Percentiles rank a stretch among this genome's conserved stretches.
phyloP scores from a whole-genome alignment of 2,329 filamentous ascomycete genomes.

The Lecanoromycetidae sp. region DNA sequence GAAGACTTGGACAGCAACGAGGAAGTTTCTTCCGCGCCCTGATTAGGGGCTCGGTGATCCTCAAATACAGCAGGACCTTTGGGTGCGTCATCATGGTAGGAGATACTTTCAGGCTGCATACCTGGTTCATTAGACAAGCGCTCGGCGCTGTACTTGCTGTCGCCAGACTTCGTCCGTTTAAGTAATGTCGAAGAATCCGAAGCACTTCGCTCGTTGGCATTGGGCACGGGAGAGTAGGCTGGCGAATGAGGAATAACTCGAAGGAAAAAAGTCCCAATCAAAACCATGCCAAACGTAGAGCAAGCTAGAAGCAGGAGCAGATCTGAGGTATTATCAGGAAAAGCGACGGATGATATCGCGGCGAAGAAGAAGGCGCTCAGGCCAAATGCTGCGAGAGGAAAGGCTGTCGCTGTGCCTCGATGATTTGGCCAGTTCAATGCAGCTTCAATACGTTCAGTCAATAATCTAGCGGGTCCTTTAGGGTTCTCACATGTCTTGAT shows the following conservation, averaged over 20 bases:
- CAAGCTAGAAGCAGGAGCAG: conserved; percentile 70
- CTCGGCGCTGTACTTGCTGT: conserved; percentile 30
- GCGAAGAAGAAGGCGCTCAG: conserved; percentile 96
- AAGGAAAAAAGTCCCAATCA: conserved; percentile 74
- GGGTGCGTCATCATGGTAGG: conserved; percentile 3
- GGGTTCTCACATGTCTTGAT: conserved; percentile 55
- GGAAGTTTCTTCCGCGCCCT: conserved; percentile 59
- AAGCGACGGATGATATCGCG: conserved; percentile 59
- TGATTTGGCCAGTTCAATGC: conserved; percentile 86
- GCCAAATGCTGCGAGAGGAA: conserved; percentile 84
- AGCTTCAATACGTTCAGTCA: conserved; percentile 35
- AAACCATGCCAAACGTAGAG: conserved; percentile 64
- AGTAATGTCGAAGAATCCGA: conserved; percentile 27
- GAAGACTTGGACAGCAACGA: conserved; percentile 61
- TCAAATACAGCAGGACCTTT: background rate
- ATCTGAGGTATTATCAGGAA: conserved; percentile 69
- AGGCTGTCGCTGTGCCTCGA: conserved; percentile 84
- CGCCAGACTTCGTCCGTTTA: conserved; percentile 36
- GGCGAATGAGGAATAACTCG: conserved; percentile 53
- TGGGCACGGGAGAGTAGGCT: conserved; percentile 3
- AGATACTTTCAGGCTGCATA: conserved; percentile 35
- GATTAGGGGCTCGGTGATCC: conserved; percentile 22
- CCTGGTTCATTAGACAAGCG: conserved; percentile 45
- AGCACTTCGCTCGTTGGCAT: conserved; percentile 3
- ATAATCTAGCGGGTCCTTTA: background rate